phyloP scores from a whole-genome alignment of 2,329 filamentous ascomycete species.

The Aureobasidium sp. region DNA sequence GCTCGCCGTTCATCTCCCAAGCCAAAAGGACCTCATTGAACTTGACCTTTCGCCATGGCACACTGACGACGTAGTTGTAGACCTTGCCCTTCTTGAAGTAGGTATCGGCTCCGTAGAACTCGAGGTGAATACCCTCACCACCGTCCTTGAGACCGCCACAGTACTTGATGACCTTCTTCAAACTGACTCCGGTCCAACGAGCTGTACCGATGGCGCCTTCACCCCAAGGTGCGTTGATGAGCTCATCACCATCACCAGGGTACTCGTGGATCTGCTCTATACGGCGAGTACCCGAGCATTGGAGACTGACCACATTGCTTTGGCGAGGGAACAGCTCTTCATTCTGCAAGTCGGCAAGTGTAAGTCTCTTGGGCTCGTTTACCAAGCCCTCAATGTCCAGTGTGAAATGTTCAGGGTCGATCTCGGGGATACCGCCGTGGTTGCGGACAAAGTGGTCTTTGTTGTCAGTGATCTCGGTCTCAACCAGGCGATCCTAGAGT shows the following conservation, averaged over 20 bases:
- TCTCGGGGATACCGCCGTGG: conserved; percentile 63
- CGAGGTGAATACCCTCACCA: conserved; percentile 50
- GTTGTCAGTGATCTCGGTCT: conserved; percentile 55
- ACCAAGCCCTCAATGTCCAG: conserved; percentile 56
- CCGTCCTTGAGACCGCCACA: conserved; percentile 55
- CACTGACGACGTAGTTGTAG: conserved; percentile 61
- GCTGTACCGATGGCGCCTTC: conserved; percentile 64
- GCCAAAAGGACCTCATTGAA: conserved; percentile 59
- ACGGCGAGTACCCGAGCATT: conserved; percentile 62
- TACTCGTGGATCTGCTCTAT: conserved; percentile 62
- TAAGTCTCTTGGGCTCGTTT: conserved; percentile 50
- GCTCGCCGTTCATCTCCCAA: conserved; percentile 66
- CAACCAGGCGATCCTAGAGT: conserved; percentile 44
- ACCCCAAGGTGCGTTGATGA: conserved; percentile 40
- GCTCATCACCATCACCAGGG: conserved; percentile 53
- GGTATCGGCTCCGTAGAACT: conserved; percentile 63
- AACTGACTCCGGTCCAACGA: conserved; percentile 53
- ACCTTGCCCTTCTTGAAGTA: conserved; percentile 63
- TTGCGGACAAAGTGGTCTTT: conserved; percentile 62
- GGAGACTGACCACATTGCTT: conserved; percentile 54
- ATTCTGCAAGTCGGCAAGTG: conserved; percentile 54
- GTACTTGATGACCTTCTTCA: conserved; percentile 64
- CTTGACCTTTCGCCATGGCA: conserved; percentile 62
- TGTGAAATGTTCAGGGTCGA: conserved; percentile 49
- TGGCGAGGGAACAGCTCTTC: conserved; percentile 54